These are phyloP conservation scores for Globisporangium perplexum DNA, from an alignment of 352 stramenopile genomes.

Conservation along the genomic window DNA sequence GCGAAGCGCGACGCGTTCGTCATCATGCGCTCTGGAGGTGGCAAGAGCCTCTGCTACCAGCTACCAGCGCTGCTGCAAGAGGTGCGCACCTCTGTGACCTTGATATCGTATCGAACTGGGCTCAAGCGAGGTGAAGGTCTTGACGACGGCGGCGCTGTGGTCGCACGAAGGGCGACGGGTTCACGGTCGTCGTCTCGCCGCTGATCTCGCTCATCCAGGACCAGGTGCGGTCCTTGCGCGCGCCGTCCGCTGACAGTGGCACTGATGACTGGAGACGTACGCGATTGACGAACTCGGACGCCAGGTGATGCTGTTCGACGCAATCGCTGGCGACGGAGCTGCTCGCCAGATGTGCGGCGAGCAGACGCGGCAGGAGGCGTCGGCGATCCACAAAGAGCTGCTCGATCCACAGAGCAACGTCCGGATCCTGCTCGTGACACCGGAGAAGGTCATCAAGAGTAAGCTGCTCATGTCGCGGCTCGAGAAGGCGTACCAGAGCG, in stretches of 20 bases:
- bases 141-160: background rate
- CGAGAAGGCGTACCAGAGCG: conserved; percentile 82
- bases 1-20: conserved; percentile 87
- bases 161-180: conserved; percentile 27
- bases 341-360: conserved; percentile 50
- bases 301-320: conserved; percentile 66
- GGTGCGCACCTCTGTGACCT: conserved; percentile 29
- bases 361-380: conserved; percentile 43
- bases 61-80: conserved; percentile 70
- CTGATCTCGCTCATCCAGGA: conserved; percentile 92
- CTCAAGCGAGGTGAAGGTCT: background rate
- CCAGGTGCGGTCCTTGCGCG: conserved; percentile 38
- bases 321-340: conserved; percentile 48
- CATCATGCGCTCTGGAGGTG: conserved; percentile 88
- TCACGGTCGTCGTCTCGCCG: conserved; percentile 91
- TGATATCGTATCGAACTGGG: too few species aligned
- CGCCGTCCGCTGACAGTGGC: background rate
- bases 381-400: conserved; percentile 73
- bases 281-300: background rate
- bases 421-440: conserved; percentile 89
- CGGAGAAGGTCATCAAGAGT: conserved; percentile 90
- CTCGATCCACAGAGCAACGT: conserved; percentile 57
- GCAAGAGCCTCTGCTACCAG: conserved; percentile 90
- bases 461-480: conserved; percentile 87
- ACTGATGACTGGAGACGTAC: background rate